These are phyloP conservation scores for Closterium sp. DNA, from an alignment of 139 green algal genomes.

Conservation along the genomic window DNA sequence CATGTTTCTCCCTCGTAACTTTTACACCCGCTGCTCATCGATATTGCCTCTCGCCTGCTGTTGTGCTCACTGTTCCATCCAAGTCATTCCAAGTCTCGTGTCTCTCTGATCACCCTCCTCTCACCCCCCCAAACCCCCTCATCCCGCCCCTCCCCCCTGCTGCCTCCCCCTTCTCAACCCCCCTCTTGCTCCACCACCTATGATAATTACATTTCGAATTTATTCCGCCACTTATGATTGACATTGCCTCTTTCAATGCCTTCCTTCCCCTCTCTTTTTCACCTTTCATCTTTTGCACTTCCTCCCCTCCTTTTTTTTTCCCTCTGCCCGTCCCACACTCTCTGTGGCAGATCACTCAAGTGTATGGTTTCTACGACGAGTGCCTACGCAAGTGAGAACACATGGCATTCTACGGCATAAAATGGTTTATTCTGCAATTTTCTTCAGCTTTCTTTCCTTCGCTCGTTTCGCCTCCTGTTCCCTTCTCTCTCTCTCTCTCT, in stretches of 20 bases:
- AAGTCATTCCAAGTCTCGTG: not conserved
- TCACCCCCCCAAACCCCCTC: not conserved
- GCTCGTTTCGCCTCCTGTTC: too few species aligned
- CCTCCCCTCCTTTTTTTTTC: not conserved
- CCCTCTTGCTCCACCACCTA: not conserved
- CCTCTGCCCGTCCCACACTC: not conserved
- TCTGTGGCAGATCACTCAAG: slow-evolving; percentile 52
- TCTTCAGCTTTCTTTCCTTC: not conserved
- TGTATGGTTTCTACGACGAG: slow-evolving; percentile 98
- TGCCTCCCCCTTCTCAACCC: not conserved
- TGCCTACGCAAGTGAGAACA: slow-evolving; percentile 85
- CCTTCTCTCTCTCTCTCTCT: not conserved
- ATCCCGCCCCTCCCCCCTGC: too few species aligned
- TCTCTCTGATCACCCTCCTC: not conserved
- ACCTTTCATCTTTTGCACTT: not conserved
- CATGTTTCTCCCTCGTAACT: too few species aligned
- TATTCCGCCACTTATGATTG: not conserved
- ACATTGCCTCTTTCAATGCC: too few species aligned
- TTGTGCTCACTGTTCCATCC: not conserved
- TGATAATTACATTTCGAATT: not conserved
- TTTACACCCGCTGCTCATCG: too few species aligned
- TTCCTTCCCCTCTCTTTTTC: not conserved
- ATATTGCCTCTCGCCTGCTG: too few species aligned
- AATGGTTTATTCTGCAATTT: not conserved
- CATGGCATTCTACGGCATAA: not conserved